Base-by-base conservation (phyloP, 768 basidiomycete species). In the Xerocomellus intermedius region DNA sequence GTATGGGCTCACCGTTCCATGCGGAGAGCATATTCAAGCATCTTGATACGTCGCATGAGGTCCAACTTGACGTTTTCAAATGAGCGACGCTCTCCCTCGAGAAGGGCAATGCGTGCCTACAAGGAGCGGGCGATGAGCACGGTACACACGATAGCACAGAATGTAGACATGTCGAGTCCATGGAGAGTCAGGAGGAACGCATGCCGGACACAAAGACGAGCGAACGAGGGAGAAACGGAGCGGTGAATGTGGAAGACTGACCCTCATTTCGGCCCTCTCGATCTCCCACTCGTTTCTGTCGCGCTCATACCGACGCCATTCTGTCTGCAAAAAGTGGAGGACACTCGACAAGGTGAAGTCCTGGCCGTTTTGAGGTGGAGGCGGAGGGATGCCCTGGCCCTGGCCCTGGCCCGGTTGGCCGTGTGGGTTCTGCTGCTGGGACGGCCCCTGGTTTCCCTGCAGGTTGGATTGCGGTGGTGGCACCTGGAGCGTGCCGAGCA, bases 271-370 rank as follows among this genome's bases (percentile, higher is more conserved):
- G 32, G 97, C 97, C 63, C 97, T 81, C 75, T 98, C 97, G 65
- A 99, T 99, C 79, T 99, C 97, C 96, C 96, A 99, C 75, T 99
- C 97, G 70, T 99, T 99, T 66, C 96, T 82, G 76, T 99, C 97
- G 71, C 95, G 87, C 74, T 98, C 97, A 68, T 97, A 98, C 56
- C 92, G 82, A 58, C 97, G 82, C 93, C 95, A 98, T 78, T 99
- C 97, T 21, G 92, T 93, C 77, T 99, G 97, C 48, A 98, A 81
- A 72, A 93, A 99, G 77, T 99, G 97, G 58, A 99, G 81, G 55
- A 98, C 94, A 66, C 84, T 89, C 7, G 94, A 95, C 50, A 98
- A 85, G 44, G 88, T 97, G 72, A 89, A 91, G 73, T 96, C 94
- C 71, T 93, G 91, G 59, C 89, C 89, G 66, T 87, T 91, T 75